Evolutionary conservation across 2,329 filamentous ascomycete genomes (phyloP), one percentile per base, ranked within the genome.

Genomic region (Colletotrichum nymphaeae): DNA sequence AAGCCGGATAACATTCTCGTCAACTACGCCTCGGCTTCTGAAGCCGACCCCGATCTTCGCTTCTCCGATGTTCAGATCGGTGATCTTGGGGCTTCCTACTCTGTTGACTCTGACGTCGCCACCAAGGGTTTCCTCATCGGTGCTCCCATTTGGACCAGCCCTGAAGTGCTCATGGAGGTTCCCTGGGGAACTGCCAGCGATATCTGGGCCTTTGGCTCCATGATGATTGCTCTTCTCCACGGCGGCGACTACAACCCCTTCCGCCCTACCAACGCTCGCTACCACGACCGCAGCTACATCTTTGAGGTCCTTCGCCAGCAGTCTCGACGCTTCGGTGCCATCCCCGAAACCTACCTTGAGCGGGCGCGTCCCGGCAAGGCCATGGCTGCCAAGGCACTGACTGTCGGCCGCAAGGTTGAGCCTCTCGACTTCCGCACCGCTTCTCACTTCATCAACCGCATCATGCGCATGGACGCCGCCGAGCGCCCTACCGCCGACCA

Each of bases 151-250:
- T 73, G 71, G 71, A 73, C 71, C 6, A 70, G 67, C 35, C 71
- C 71, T 1, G 71, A 73, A 35, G 71, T 73, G 12, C 49, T 73
- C 12, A 73, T 73, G 71, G 71, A 73, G 49, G 71, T 73, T 4
- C 71, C 71, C 11, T 73, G 71, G 71, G 92, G 92, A 72, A 92
- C 90, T 14, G 92, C 93, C 76, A 91, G 93, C 59, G 94, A 97
- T 77, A 95, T 95, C 66, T 97, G 94, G 94, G 93, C 94, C 2
- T 95, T 94, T 79, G 94, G 94, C 1, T 93, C 93, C 75, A 93
- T 95, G 81, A 73, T 73, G 71, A 73, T 73, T 19, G 71, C 71
- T 2, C 67, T 73, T 2, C 62, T 73, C 4, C 71, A 73, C 16
- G 71, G 71, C 22, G 71, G 71, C 56, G 71, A 73, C 28, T 73